Conservation (phyloP, 2,329 filamentous ascomycete species). For the Chaetomium strumarium region DNA sequence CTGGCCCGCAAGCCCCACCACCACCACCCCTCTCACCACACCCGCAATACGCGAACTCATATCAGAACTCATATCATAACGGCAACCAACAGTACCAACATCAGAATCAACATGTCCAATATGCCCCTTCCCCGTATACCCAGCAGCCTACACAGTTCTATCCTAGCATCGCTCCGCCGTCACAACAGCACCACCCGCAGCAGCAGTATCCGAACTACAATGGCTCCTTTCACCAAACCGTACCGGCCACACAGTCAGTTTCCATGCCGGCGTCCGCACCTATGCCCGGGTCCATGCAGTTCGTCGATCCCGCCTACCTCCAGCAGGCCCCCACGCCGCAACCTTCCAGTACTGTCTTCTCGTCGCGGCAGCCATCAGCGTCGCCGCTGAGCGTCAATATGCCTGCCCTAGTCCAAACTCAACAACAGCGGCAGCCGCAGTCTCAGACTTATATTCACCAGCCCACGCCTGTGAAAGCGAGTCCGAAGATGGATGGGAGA, state of each 20-base stretch:
- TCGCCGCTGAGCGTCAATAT: conserved; percentile 22
- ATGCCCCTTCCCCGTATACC: conserved; percentile 22
- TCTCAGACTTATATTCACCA: neutral
- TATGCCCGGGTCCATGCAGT: conserved; percentile 26
- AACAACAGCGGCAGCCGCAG: conserved; percentile 15
- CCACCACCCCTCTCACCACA: conserved; percentile 19
- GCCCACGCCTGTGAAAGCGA: conserved; percentile 11
- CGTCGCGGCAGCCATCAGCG: conserved; percentile 24
- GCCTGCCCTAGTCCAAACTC: conserved; percentile 8
- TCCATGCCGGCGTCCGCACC: conserved; percentile 3
- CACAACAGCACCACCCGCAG: conserved; percentile 1
- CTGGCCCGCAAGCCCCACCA: conserved; percentile 6
- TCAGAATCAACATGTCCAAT: conserved; percentile 18
- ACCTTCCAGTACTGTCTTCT: conserved; percentile 10
- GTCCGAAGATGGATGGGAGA: conserved; percentile 19
- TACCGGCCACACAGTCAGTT: neutral
- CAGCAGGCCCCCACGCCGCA: conserved; percentile 20
- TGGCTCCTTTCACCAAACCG: conserved; percentile 22
- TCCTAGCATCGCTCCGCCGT: conserved; percentile 19
- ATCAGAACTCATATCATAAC: conserved; percentile 14
- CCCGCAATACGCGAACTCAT: conserved; percentile 6
- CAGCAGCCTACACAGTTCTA: conserved; percentile 22
- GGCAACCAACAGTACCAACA: conserved; percentile 16
- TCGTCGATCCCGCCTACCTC: conserved; percentile 26
- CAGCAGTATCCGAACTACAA: conserved; percentile 22